phyloP scores from a whole-genome alignment of 1,284 basidiomycete species.

The Kwoniella shivajii region DNA sequence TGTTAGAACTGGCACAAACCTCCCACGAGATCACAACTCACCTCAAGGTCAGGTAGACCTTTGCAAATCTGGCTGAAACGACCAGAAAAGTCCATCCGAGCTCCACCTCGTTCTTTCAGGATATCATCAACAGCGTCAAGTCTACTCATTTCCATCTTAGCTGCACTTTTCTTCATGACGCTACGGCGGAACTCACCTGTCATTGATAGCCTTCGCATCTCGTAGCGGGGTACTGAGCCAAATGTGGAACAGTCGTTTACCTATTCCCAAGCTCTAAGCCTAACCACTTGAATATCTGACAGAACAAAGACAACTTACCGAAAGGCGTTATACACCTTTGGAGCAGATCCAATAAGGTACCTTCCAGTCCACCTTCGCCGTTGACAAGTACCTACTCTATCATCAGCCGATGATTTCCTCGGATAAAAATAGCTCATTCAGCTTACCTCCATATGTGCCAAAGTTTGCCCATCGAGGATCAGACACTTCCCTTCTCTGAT shows the following conservation, averaged over 20 bases:
- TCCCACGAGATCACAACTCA: no score
- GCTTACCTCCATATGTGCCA: slow-evolving; percentile 84
- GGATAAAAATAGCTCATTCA: background rate
- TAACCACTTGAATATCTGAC: background rate
- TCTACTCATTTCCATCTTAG: slow-evolving; percentile 56
- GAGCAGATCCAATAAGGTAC: slow-evolving; percentile 80
- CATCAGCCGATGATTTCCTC: background rate
- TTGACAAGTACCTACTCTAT: slow-evolving; percentile 73
- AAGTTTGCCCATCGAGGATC: slow-evolving; percentile 86
- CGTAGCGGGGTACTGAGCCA: slow-evolving; percentile 90
- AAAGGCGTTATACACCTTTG: slow-evolving; percentile 85
- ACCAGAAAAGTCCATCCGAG: slow-evolving; percentile 61
- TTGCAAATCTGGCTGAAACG: slow-evolving; percentile 75
- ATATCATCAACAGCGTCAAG: slow-evolving; percentile 91
- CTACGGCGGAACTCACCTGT: slow-evolving; percentile 60
- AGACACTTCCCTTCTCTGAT: slow-evolving; percentile 82
- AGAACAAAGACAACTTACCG: slow-evolving; percentile 58
- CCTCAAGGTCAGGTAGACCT: slow-evolving; percentile 84
- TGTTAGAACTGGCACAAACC: background rate
- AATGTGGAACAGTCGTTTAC: slow-evolving; percentile 87
- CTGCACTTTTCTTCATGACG: background rate
- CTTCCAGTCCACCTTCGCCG: slow-evolving; percentile 86
- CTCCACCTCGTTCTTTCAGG: slow-evolving; percentile 67
- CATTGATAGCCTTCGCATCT: slow-evolving; percentile 78
- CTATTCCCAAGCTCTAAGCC: slow-evolving; percentile 51